Conservation (phyloP, 345 rosid species). For the Acer negundo region DNA sequence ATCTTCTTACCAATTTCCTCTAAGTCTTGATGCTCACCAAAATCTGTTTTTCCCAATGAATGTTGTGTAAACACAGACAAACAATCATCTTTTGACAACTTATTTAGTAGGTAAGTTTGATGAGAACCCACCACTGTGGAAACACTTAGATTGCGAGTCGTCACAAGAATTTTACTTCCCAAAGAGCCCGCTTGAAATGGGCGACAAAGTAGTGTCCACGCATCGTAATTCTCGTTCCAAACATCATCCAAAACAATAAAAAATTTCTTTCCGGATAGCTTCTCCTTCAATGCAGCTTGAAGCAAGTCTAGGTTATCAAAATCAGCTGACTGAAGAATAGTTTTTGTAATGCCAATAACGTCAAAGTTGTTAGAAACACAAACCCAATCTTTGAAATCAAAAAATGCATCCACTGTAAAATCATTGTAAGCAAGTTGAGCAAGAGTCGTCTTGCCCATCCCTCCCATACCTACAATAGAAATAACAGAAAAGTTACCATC, state of each 20-base stretch:
- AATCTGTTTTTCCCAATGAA: neutral
- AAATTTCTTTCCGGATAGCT: constrained; percentile 10
- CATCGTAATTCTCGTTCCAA: constrained; percentile 7
- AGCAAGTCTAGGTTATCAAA: constrained; percentile 9
- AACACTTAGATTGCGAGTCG: neutral
- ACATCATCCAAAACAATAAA: constrained; percentile 31
- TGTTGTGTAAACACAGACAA: neutral
- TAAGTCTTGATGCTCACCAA: neutral
- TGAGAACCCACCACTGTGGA: neutral
- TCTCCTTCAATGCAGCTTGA: constrained; percentile 5
- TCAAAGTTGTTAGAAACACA: constrained; percentile 17
- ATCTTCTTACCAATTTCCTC: constrained; percentile 7
- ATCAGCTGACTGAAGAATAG: neutral
- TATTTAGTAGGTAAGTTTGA: neutral
- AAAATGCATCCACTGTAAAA: neutral
- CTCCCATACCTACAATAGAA: constrained; percentile 28
- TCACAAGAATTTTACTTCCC: constrained; percentile 14
- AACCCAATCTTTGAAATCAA: constrained; percentile 14
- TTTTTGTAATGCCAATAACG: neutral
- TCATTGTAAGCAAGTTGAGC: constrained; percentile 25
- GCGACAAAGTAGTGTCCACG: neutral
- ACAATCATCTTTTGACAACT: neutral
- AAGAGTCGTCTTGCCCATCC: constrained; percentile 29
- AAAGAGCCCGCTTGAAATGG: neutral
- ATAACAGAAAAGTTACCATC: constrained; percentile 7